Base-by-base conservation (phyloP, 176 grass and related monocot genomes). In the Aegilops speltoides region DNA sequence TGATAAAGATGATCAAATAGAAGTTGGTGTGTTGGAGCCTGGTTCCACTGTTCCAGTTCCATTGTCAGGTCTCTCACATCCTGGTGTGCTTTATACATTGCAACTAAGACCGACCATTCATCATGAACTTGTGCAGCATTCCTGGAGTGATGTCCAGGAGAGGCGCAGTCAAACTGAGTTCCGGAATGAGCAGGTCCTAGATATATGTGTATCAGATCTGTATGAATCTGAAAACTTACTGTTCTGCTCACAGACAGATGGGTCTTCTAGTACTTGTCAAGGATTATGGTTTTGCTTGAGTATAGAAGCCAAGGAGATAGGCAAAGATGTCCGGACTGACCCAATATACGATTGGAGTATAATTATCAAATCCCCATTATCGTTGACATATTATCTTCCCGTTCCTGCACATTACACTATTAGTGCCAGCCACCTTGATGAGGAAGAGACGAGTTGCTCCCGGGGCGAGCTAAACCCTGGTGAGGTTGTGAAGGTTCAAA, bases 331-430 rank as follows among this genome's bases (percentile, higher is more conserved):
- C 77, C 89, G 75, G 17, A 92, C 91, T 59, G 84, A 96, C 71
- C 88, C 96, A 48, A 92, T 98, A 94, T 86, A 90, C 65, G 96
- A 98, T 84, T 96, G 96, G 96, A 96, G 80, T 52, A 87, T 98
- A 69, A 24, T 89, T 81, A 87, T 98, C 68, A 90, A 91, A 54
- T 89, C 96, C 25, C 96, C 96, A 5, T 82, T 98, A 85, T 91
- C 91, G 84, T 84, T 98, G 61, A 26, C 88, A 83, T 94, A 94
- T 85, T 95, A 91, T 84, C 96, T 98, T 74, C 93, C 96, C 54
- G 82, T 98, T 89, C 83, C 90, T 89, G 77, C 96, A 86, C 70
- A 88, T 86, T 98, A 94, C 79, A 86, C 66, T 82, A 31, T 98
- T 61, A 84, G 82, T 85, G 66, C 85, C 78, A 92, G 76, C 84